Evolutionary conservation across 192 early-diverging fungal genomes (phyloP).

Genomic region (Umbelopsis sp.): DNA sequence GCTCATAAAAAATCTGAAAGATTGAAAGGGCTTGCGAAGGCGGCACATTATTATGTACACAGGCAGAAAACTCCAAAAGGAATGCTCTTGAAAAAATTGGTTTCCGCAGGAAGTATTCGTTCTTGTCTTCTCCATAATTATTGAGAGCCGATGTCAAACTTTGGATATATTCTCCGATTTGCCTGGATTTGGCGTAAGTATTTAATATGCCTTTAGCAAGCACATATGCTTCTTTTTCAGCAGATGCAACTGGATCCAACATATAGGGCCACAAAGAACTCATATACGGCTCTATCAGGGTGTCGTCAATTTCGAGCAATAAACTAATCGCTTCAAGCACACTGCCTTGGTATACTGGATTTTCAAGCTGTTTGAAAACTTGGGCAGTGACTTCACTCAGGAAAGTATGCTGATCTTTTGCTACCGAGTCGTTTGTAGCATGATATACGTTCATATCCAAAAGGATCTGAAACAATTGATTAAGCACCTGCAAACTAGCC

Average conservation of each 20-base stretch:
- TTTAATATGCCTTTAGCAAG: constrained; percentile 26
- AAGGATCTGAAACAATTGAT: constrained; percentile 20
- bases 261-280: constrained; percentile 29
- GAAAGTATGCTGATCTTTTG: constrained; percentile 18
- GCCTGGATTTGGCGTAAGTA: constrained; percentile 31
- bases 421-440: constrained; percentile 29
- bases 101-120: constrained; percentile 16
- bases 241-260: constrained; percentile 21
- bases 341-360: neutral
- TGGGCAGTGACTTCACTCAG: constrained; percentile 14
- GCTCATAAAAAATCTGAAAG: constrained; percentile 26
- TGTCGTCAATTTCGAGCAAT: constrained; percentile 31
- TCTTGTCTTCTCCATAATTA: constrained; percentile 2
- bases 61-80: constrained; percentile 28
- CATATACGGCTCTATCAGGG: constrained; percentile 34
- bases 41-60: constrained; percentile 30
- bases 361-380: neutral
- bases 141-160: constrained; percentile 19
- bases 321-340: constrained; percentile 19
- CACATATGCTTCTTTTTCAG: constrained; percentile 8
- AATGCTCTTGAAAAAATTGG: constrained; percentile 32
- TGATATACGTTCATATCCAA: constrained; percentile 29
- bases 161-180: constrained; percentile 36
- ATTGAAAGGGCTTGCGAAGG: constrained; percentile 26
- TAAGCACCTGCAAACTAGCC: constrained; percentile 8